Base-by-base conservation (phyloP, 805 yeast genomes). In the Danielia reshetovae region DNA sequence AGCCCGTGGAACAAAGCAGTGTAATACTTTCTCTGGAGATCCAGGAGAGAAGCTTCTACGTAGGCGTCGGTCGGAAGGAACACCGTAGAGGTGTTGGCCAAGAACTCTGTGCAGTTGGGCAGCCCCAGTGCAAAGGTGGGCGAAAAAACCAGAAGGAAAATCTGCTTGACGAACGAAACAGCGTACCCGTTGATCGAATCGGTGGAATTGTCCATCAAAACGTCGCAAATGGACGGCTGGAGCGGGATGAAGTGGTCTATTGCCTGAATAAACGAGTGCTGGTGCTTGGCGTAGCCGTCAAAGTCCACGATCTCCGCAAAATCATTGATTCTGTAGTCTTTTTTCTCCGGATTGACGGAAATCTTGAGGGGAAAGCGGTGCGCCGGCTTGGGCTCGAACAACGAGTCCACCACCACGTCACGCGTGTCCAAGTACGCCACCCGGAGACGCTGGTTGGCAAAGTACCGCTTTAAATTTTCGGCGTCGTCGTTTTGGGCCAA, bases 201-300 rank as follows among this genome's bases (percentile, higher is more conserved):
- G 5, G 30, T 12, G 18, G 30, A 16, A 24, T 1, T 25, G 2
- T 38, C 39, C 34, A 64, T 27, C 6, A 76, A 40, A 8, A 69
- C 48, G 3, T 63, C 64, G 48, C 66, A 68, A 13, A 64, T 42
- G 18, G 51, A 39, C 30, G 60, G 60, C 49, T 59, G 59, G 21
- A 48, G 24, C 10, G 66, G 62, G 1, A 82, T 43, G 8, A 72
- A 46, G 12, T 59, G 47, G 36, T 75, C 76, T 2, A 83, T 65
- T 1, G 84, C 87, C 39, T 83, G 86, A 9, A 86, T 75, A 18
- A 73, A 74, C 0, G 89, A 75, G 45, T 77, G 68, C 47, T 80
- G 85, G 29, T 77, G 74, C 33, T 69, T 68, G 2, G 93, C 86
- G 33, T 55, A 59, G 17, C 77, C 53, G 49, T 83, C 81, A 1